Base-by-base conservation (phyloP, 176 grass and related monocot species). In the Pharus latifolius region DNA sequence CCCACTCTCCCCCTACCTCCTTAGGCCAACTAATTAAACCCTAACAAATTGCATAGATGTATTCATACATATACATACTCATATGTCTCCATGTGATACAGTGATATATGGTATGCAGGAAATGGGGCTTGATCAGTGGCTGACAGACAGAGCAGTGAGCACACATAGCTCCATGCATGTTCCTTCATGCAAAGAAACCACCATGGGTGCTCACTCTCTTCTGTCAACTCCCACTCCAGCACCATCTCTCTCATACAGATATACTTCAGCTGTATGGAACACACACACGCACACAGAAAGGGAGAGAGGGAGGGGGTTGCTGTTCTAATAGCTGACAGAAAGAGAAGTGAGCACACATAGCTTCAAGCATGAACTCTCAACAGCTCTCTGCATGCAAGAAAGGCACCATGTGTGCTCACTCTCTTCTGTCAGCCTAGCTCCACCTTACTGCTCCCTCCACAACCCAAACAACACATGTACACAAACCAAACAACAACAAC, bases 391-490 rank as follows among this genome's bases (percentile, higher is more conserved):
- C 78, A 93, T 86, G 76, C 83, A 84, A 92, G 81, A 86, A 91
- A 89, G 73, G 37, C 78, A 96, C 82, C 82, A 88, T 86, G 57
- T 86, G 85, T 91, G 85, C 88, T 88, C 92, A 88, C 84, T 91
- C 84, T 88, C 84, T 96, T 92, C 88, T 96, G 88, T 96, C 88
- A 87, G 81, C 85, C 85, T n/a, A n/a, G n/a, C n/a, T 81, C 69
- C 55, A 59, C 14, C 29, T 69, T 70, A 53, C 35, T 31, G 44
- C 26, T 10, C 46, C 12, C 73, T n/a, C 14, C 2, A 49, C 11
- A 41, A 44, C 31, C 20, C 18, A 1, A 45, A 64, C 41, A 66
- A 19, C 26, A 70, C 27, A 23, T 7, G 18, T 31, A 63, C 40
- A 43, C 0, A 26, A 66, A 28, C 20, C 19, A 63, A 44, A 16